phyloP scores from a whole-genome alignment of 106 monocot species.

The Dendrobium nobile region DNA sequence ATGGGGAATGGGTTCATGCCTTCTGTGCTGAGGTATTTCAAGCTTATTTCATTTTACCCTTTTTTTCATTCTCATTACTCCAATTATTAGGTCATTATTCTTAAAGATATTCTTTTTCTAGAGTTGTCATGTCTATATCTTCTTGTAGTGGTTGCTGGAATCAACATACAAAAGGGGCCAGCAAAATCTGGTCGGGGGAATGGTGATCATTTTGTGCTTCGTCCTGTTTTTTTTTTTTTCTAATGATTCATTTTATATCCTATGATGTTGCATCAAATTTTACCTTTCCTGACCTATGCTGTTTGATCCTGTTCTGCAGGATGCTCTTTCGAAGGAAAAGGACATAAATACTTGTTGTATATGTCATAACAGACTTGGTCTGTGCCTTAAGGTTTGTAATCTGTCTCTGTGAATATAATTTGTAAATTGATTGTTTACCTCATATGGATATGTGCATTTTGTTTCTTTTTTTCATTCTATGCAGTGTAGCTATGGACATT shows the following conservation, averaged over 20 bases:
- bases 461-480: slow-evolving; percentile 7
- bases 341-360: slow-evolving; percentile 46
- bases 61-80: not conserved
- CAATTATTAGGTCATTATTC: not conserved
- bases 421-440: not conserved
- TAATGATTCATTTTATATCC: not conserved
- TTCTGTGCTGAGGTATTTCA: slow-evolving; percentile 90
- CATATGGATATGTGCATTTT: not conserved
- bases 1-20: slow-evolving; percentile 93
- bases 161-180: slow-evolving; percentile 72
- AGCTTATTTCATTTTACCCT: not conserved
- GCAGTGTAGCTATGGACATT: slow-evolving; percentile 84
- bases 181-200: slow-evolving; percentile 65
- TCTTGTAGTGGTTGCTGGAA: slow-evolving; percentile 75
- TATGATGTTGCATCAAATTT: slow-evolving; percentile 5
- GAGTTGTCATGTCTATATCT: not conserved
- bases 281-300: slow-evolving; percentile 1
- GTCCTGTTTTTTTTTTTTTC: not conserved
- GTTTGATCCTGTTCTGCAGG: slow-evolving; percentile 35
- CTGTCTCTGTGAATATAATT: slow-evolving; percentile 1
- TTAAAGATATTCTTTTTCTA: not conserved
- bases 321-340: slow-evolving; percentile 43
- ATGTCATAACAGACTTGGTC: slow-evolving; percentile 55
- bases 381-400: slow-evolving; percentile 63
- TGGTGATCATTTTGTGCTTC: slow-evolving; percentile 43